A percentile compares a stretch with the other conserved stretches of the same genome.
phyloP scores from a whole-genome alignment of 2,329 filamentous ascomycete species.

The Keithomyces neogunnii region DNA sequence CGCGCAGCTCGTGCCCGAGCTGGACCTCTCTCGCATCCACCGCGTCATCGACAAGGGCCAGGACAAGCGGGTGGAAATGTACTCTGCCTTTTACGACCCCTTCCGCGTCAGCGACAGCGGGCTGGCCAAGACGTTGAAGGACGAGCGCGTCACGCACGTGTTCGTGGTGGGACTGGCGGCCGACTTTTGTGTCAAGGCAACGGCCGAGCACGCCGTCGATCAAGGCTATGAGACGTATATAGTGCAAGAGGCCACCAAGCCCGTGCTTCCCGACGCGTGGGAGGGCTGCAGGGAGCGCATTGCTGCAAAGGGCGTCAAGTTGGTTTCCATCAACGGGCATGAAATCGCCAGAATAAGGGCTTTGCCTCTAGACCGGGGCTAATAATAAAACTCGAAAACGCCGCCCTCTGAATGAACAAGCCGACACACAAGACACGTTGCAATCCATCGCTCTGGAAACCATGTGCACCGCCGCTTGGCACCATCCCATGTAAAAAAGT shows the following conservation, averaged over 20 bases:
- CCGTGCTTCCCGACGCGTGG: constrained; percentile 59
- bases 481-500: background rate
- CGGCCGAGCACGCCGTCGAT: constrained; percentile 66
- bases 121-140: constrained; percentile 49
- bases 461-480: background rate
- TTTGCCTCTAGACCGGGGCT: background rate
- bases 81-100: constrained; percentile 80
- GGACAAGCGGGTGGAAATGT: constrained; percentile 76
- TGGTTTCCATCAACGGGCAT: constrained; percentile 38
- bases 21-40: constrained; percentile 54
- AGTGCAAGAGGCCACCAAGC: constrained; percentile 67
- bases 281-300: constrained; percentile 44
- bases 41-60: constrained; percentile 69
- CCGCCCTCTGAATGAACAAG: background rate
- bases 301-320: constrained; percentile 46
- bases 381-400: background rate
- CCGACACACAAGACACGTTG: background rate
- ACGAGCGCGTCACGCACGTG: constrained; percentile 61
- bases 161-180: constrained; percentile 79
- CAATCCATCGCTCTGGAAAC: background rate
- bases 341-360: constrained; percentile 16
- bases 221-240: constrained; percentile 73
- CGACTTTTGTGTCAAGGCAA: constrained; percentile 82
- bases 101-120: constrained; percentile 59
- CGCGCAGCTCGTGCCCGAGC: constrained; percentile 63